Percentiles rank a stretch among this genome's conserved stretches.
Evolutionary conservation across 805 yeast genomes (phyloP).

Genomic region (Candida stauntonica): DNA sequence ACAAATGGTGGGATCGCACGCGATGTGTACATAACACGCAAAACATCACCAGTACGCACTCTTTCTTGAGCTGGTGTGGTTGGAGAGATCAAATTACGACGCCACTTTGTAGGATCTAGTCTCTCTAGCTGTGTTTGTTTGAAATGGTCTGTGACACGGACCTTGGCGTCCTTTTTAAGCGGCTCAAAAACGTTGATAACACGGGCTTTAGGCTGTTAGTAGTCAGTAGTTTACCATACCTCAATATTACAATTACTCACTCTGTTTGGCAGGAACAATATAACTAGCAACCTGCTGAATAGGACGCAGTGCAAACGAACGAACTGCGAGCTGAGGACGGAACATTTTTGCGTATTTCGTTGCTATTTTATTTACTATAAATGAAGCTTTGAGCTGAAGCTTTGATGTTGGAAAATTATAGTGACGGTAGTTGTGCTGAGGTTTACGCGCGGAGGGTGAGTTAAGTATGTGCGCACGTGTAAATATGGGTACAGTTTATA

Average conservation of each 20-base stretch:
- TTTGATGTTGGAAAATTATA: too few relatives aligned
- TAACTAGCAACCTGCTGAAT: constrained; percentile 14
- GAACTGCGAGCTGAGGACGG: constrained; percentile 10
- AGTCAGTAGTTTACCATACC: too few relatives aligned
- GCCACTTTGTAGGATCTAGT: constrained; percentile 70
- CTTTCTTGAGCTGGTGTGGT: constrained; percentile 34
- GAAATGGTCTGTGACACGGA: constrained; percentile 31
- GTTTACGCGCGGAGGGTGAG: too few relatives aligned
- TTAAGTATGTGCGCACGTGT: too few relatives aligned
- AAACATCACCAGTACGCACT: constrained; percentile 76
- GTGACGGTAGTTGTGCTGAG: neutral
- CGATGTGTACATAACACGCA: constrained; percentile 63
- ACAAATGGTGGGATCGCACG: constrained; percentile 57
- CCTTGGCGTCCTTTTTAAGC: constrained; percentile 10
- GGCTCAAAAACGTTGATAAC: constrained; percentile 24
- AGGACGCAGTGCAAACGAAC: constrained; percentile 10
- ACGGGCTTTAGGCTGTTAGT: constrained; percentile 9
- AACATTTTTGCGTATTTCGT: constrained; percentile 4
- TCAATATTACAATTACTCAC: too few relatives aligned
- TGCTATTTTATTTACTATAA: neutral
- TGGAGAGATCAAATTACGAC: constrained; percentile 48
- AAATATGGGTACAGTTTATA: neutral
- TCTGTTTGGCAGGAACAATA: constrained; percentile 14
- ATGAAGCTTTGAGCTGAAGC: neutral
- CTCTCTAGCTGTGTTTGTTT: constrained; percentile 8